Evolutionary conservation across 1,284 basidiomycete species (phyloP).

Genomic region (Microbotryomycetes sp.): DNA sequence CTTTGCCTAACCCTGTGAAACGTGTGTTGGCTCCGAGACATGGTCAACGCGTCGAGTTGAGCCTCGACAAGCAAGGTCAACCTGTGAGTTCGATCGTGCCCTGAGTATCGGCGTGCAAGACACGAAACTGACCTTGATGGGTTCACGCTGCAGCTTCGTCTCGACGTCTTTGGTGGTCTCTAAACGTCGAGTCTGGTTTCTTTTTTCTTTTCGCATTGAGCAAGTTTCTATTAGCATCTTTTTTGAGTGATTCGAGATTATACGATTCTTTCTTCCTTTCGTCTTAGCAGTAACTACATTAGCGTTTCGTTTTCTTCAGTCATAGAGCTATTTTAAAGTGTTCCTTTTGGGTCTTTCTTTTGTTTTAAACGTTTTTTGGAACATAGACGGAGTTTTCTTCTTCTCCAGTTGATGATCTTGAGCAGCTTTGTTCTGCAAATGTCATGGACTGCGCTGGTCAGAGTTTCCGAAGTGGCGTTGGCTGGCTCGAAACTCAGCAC

Average conservation of each 20-base stretch:
- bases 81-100: slow-evolving; percentile 41
- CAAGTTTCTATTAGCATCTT: no score
- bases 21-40: slow-evolving; percentile 76
- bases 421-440: no score
- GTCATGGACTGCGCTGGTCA: no score
- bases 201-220: no score
- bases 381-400: background rate
- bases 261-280: no score
- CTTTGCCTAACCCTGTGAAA: slow-evolving; percentile 82
- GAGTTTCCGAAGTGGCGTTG: no score
- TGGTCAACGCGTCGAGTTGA: slow-evolving; percentile 68
- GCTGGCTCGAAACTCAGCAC: no score
- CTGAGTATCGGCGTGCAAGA: background rate
- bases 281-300: no score
- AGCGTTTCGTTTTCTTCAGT: no score
- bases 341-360: background rate
- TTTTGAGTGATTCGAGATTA: no score
- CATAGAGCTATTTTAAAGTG: no score
- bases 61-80: slow-evolving; percentile 45
- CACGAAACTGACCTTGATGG: no score
- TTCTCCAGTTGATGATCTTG: background rate
- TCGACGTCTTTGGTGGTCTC: slow-evolving; percentile 33
- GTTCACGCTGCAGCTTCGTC: slow-evolving; percentile 19
- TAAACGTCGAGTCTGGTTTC: slow-evolving; percentile 1
- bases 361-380: background rate